These are phyloP conservation scores for Pleomassaria siparia DNA, from an alignment of 2,329 filamentous ascomycete species.

Conservation along the genomic window DNA sequence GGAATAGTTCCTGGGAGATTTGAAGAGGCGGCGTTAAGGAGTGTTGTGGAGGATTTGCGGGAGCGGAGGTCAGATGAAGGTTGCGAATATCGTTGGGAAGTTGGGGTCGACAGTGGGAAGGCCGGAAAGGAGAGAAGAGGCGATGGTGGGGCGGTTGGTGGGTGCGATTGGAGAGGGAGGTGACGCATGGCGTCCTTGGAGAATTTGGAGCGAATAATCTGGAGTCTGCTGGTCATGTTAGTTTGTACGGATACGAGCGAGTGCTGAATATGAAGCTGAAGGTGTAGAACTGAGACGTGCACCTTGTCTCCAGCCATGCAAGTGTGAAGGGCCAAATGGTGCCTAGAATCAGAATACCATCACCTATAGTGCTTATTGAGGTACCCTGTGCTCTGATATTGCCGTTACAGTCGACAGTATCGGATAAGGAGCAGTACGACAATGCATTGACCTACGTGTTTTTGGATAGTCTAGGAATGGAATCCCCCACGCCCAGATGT, in stretches of 20 bases:
- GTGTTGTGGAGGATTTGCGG: constrained; percentile 19
- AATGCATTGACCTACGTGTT: constrained; percentile 25
- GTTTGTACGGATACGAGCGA: neutral
- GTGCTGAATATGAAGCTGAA: neutral
- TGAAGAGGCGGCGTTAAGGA: constrained; percentile 26
- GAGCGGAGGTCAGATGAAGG: constrained; percentile 13
- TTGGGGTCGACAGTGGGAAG: constrained; percentile 13
- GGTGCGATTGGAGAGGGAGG: constrained; percentile 21
- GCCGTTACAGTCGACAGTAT: too few relatives aligned
- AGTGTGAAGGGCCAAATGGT: neutral
- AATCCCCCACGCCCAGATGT: constrained; percentile 28
- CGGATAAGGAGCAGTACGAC: neutral
- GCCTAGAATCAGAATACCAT: too few relatives aligned
- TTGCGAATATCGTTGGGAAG: constrained; percentile 10
- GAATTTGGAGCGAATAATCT: constrained; percentile 33
- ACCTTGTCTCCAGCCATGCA: neutral
- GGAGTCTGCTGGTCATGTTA: constrained; percentile 16
- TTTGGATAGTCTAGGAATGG: constrained; percentile 32
- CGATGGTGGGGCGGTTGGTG: too few relatives aligned
- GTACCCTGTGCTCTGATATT: too few relatives aligned
- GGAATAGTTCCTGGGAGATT: constrained; percentile 24
- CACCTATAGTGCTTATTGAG: too few relatives aligned
- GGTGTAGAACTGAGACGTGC: neutral
- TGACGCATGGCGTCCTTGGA: constrained; percentile 30
- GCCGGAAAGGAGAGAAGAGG: too few relatives aligned